Evolutionary conservation across 208 protist species (phyloP), one percentile per base, ranked within the genome.

Genomic region (Naegleria gruberi): DNA sequence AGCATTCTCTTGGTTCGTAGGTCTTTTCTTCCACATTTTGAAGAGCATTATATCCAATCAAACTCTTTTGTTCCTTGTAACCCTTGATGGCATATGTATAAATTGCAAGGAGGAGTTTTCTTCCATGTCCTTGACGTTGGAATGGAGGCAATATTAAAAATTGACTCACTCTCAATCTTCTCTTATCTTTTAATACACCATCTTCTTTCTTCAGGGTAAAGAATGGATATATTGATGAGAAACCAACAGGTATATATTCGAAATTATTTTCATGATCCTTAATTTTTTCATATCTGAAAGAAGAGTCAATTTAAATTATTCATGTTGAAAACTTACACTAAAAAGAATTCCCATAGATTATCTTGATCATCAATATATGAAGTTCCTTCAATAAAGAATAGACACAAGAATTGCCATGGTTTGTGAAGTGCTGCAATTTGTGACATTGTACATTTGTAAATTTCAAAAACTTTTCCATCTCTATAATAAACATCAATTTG

Each of bases 321-420:
- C 12, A 82, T 7, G 12, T 81, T 41, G 42, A 82, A 82, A 19
- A 82, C 1, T 43, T 88, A 88, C 84, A 51, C 30, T 43, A 88
- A 88, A 43, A 88, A 88, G 4, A 88, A 19, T 65, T 88, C 45
- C 84, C 84, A 88, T 42, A 43, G 57, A 7, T 41, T 4, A 88
- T 88, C 84, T 26, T 88, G n/a, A 30, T 51, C 26, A 88, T 47
- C 26, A 65, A 88, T 88, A 41, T 65, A 88, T 4, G 23, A 44
- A 4, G 84, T n/a, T 65, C 44, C 84, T n/a, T 88, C 45, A 65
- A 88, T 88, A 41, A 88, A 88, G 37, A 88, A 88, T 4, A 88
- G 26, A n/a, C 12, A 47, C 3, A 88, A 57, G 12, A 42, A 45
- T 88, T 88, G 84, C 6, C 46, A 40, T 40, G 37, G 43, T 30